Evolutionary conservation across 345 rosid species (phyloP), one percentile per base, ranked within the genome.

Genomic region (Corchorus olitorius): DNA sequence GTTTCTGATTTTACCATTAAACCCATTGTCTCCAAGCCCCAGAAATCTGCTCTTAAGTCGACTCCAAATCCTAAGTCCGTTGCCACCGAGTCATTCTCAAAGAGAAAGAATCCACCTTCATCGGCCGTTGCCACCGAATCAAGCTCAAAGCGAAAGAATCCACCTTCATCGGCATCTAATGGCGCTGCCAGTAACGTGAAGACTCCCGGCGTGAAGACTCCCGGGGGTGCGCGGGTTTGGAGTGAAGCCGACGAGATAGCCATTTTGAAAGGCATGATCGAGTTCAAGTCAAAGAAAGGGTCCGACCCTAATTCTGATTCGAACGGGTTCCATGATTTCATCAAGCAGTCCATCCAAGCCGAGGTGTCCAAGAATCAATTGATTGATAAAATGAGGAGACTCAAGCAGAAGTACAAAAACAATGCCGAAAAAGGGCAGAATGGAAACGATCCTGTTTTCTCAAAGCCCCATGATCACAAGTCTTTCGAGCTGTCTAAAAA

Each of bases 191-290:
- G 76, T 17, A 76, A 58, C 2, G 52, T 63, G 35, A 83, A 74
- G 70, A 78, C 80, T 19, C 62, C 78, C 4, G 73, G 62, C 2
- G 52, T 63, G 35, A 83, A 74, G 70, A 78, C 80, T 19, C 62
- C 78, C 4, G 73, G 62, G 27, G 50, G 72, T 48, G 83, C 83
- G 15, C 83, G 89, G 34, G 41, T 87, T 5, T 89, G 86, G 88
- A 84, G 80, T 19, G 90, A 83, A 35, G 88, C 80, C 15, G 90
- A 89, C 5, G 93, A 84, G 69, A 68, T 86, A 7, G 73, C 71
- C 3, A 48, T 89, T 1, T 49, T 89, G 6, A 76, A 84, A 67
- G 90, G 90, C 0, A 64, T 87, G 75, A 58, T 74, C 39, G 83
- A 80, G 66, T 89, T 65, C 82, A 76, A 71, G 27, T 33, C 33